Evolutionary conservation across 495 filamentous ascomycete genomes (phyloP), one percentile per base, ranked within the genome.

Genomic region (Tuber borchii): DNA sequence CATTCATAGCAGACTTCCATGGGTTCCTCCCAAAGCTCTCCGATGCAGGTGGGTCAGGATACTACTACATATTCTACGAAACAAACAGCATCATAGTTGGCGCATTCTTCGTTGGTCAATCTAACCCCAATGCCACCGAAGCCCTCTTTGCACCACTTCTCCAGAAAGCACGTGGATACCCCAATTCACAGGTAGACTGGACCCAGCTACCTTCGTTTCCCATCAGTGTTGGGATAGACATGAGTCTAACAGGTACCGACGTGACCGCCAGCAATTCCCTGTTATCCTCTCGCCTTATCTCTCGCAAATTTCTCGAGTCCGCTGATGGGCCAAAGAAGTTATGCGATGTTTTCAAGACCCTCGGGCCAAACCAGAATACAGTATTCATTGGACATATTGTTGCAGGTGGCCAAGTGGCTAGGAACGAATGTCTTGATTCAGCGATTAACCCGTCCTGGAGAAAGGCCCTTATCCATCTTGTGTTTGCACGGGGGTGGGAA

Each of bases 401-500:
- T 68, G 82, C 79, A 16, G 79, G 79, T 16, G 80, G 80, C 1
- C 72, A 81, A 31, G 78, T 74, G 22, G 70, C 73, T 31, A 75
- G 65, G 73, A 76, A 65, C 40, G 78, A 75, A n/a, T 69, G 73
- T 71, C 80, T 79, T 39, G 79, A 77, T n/a, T 87, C 84, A 46
- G 85, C 84, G 44, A 81, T 84, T 37, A 83, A 84, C 17, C 85
- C 86, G 10, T 86, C 86, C 31, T 88, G 86, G 86, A 81, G 86
- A 56, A 78, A 79, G 61, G 81, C 84, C 26, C 48, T 87, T 37
- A 85, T 84, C 82, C 83, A 86, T 45, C 44, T 87, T 39, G 81
- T 84, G 10, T 82, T 83, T n/a, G 48, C 81, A 1, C 76, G 83
- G 20, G 61, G 75, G 19, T 85, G 85, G 80, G 76, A 84, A 31